Evolutionary conservation across 306 rosid species (phyloP).

Genomic region (Vigna unguiculata): DNA sequence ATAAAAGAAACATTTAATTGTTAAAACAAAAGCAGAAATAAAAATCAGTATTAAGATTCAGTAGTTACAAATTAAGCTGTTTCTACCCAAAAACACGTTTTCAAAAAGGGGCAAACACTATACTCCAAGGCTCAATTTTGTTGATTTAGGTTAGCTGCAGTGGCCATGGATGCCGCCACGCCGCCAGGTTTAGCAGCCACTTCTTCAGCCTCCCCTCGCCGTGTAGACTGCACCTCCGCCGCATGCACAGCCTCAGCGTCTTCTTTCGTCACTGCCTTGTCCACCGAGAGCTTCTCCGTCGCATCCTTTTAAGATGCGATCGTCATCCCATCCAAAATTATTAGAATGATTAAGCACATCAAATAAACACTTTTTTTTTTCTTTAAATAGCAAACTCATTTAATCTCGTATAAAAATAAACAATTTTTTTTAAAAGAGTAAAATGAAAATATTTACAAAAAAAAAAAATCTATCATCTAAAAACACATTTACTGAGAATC

Average conservation of each 20-base stretch:
- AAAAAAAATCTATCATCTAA: too few relatives aligned
- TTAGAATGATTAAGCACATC: too few relatives aligned
- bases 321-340: too few relatives aligned
- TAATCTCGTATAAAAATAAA: too few relatives aligned
- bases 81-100: not conserved
- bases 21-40: too few relatives aligned
- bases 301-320: conserved; percentile 30
- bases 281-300: conserved; percentile 28
- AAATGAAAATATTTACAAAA: too few relatives aligned
- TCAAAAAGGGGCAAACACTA: not conserved
- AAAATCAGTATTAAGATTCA: too few relatives aligned
- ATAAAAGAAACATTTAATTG: too few relatives aligned
- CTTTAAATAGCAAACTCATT: too few relatives aligned
- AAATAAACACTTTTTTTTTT: too few relatives aligned
- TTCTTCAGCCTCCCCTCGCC: not conserved
- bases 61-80: not conserved
- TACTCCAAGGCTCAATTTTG: not conserved
- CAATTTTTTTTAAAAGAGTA: too few relatives aligned
- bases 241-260: conserved; percentile 51
- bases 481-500: too few relatives aligned
- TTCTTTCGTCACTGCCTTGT: conserved; percentile 49
- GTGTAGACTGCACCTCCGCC: conserved; percentile 41
- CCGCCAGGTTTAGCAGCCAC: conserved; percentile 28
- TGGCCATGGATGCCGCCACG: conserved; percentile 50
- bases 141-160: conserved; percentile 36